A percentile compares a stretch with the other conserved stretches of the same genome.
These are phyloP conservation scores for Cnidoscolus chayamansa DNA, from an alignment of 441 rosid species.

Conservation along the genomic window DNA sequence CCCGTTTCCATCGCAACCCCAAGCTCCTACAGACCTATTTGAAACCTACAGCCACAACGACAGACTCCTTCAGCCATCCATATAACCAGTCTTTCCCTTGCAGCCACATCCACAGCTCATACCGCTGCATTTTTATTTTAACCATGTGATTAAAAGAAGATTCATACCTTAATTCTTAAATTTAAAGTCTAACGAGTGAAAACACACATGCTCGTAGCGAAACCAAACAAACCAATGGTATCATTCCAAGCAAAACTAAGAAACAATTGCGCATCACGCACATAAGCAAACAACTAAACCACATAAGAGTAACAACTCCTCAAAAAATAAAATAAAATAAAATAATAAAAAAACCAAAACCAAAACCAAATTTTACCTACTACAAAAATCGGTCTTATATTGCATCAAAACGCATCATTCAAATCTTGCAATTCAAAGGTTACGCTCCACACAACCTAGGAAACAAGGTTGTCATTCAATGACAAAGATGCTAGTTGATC, in stretches of 20 bases:
- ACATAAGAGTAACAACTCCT: conserved; percentile 12
- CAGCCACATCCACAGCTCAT: too few species aligned
- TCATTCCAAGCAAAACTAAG: neutral
- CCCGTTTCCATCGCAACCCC: too few species aligned
- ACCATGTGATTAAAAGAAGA: too few species aligned
- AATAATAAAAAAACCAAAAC: neutral
- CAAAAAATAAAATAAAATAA: conserved; percentile 19
- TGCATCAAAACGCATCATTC: conserved; percentile 13
- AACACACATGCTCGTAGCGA: neutral
- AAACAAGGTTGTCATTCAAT: conserved; percentile 55
- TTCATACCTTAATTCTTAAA: too few species aligned
- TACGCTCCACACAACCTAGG: conserved; percentile 28
- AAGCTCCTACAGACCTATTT: too few species aligned
- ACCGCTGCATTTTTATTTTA: too few species aligned
- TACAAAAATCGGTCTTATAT: conserved; percentile 14
- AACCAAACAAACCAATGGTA: neutral
- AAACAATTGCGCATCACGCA: neutral
- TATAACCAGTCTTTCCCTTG: too few species aligned
- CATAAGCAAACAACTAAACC: neutral
- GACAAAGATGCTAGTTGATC: conserved; percentile 73
- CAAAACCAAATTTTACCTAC: neutral
- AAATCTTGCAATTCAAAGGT: conserved; percentile 14
- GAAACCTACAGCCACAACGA: too few species aligned
- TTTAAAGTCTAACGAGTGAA: too few species aligned
- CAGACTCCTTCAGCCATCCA: too few species aligned